Evolutionary conservation across 768 basidiomycete species (phyloP).

Genomic region (Lentinula raphanica): DNA sequence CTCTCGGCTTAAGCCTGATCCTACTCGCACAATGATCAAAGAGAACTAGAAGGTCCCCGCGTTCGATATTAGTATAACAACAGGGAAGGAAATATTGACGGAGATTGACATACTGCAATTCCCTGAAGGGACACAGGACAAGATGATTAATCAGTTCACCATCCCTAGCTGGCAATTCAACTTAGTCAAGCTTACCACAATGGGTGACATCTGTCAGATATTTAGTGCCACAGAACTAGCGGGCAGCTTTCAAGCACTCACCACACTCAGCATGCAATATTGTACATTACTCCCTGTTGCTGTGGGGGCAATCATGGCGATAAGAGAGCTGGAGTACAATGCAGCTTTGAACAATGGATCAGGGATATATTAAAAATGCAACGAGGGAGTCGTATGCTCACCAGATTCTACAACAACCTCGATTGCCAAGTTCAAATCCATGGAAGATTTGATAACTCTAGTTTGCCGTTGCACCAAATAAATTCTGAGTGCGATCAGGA

Average conservation of each 20-base stretch:
- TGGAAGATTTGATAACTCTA: neutral
- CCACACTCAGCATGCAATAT: conserved; percentile 11
- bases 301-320: conserved; percentile 14
- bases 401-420: conserved; percentile 13
- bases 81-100: neutral
- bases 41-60: neutral
- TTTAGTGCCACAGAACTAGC: neutral
- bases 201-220: neutral
- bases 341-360: conserved; percentile 2
- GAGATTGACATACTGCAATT: neutral
- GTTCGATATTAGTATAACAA: neutral
- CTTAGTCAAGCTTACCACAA: neutral
- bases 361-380: neutral
- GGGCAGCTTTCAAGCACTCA: neutral
- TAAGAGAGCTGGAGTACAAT: conserved; percentile 9
- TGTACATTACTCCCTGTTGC: conserved; percentile 10
- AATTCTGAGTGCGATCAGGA: conserved; percentile 12
- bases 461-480: conserved; percentile 8
- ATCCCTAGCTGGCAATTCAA: neutral
- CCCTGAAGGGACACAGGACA: neutral
- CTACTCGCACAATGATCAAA: neutral
- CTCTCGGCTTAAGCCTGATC: neutral
- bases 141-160: neutral
- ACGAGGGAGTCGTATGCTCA: neutral
- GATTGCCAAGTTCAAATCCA: conserved; percentile 10